Evolutionary conservation across 257 asterid genomes (phyloP), one percentile per base, ranked within the genome.

Genomic region (Penstemon davidsonii): DNA sequence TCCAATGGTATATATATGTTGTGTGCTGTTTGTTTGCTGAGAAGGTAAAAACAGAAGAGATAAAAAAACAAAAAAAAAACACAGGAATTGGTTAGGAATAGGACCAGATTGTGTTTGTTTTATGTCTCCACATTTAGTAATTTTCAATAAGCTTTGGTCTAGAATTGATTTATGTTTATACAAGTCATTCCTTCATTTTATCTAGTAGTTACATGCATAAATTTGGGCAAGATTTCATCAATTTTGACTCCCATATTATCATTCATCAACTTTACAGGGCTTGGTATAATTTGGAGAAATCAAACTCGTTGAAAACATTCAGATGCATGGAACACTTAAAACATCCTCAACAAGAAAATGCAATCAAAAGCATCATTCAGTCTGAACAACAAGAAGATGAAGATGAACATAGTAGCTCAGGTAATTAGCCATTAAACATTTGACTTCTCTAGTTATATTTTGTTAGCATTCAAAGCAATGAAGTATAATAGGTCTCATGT

Each of bases 261-360:
- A 13, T 39, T 66, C 53, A 55, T 42, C 8, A 47, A 43, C n/a
- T 77, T 38, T 19, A 25, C 84, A 85, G 94, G 80, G 82, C 38
- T 41, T 67, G 80, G 82, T 76, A n/a, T n/a, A n/a, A n/a, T n/a
- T n/a, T 75, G 76, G 75, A 81, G 74, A 76, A 68, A 51, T 59
- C 79, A 9, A 73, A 60, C 33, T 77, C 74, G 12, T 42, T 78
- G 55, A 78, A 74, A 55, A 70, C 61, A 72, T 60, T 50, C 80
- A 38, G 62, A 71, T 56, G 44, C 18, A 56, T 40, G 43, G 53
- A 62, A 46, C 59, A 12, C 15, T 44, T 60, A 4, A 78, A 71
- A 56, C 76, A 61, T 57, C 73, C 64, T 11, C 67, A 18, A 19
- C 66, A 49, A 19, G 65, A 74, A 60, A 72, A 64, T 64, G 83